phyloP scores from a whole-genome alignment of 2,329 filamentous ascomycete species.

The Cladophialophora psammophila region DNA sequence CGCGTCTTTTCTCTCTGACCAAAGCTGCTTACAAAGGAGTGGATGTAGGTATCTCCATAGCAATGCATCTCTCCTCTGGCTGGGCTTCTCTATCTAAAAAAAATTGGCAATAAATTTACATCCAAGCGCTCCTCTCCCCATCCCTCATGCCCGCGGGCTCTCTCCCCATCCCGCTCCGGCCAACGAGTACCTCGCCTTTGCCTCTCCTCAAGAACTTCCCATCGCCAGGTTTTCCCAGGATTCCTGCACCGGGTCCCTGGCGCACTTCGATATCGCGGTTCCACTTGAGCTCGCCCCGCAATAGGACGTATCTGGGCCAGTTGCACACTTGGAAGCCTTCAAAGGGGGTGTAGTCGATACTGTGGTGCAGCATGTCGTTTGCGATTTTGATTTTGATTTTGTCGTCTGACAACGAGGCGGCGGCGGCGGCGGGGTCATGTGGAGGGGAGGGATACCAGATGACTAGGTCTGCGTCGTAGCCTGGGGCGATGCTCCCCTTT shows the following conservation, averaged over 20 bases:
- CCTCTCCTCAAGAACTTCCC: conserved; percentile 49
- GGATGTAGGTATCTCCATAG: no score
- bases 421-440: conserved; percentile 25
- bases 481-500: conserved; percentile 53
- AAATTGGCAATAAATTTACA: conserved; percentile 1
- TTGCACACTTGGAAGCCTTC: conserved; percentile 46
- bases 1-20: no score
- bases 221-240: conserved; percentile 44
- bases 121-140: conserved; percentile 32
- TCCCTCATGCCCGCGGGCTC: conserved; percentile 30
- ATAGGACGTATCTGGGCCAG: conserved; percentile 47
- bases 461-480: conserved; percentile 54
- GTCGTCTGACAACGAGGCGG: not conserved
- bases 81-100: not conserved
- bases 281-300: conserved; percentile 47
- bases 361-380: conserved; percentile 48
- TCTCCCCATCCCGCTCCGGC: conserved; percentile 21
- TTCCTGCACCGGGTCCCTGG: conserved; percentile 40
- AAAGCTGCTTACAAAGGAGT: no score
- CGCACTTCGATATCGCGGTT: conserved; percentile 41
- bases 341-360: conserved; percentile 49
- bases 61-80: not conserved
- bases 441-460: conserved; percentile 51
- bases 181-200: conserved; percentile 42
- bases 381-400: conserved; percentile 28